Percentiles rank a stretch among this genome's conserved stretches.
phyloP scores from a whole-genome alignment of 2,329 filamentous ascomycete species.

The Scolecobasidium constrictum region DNA sequence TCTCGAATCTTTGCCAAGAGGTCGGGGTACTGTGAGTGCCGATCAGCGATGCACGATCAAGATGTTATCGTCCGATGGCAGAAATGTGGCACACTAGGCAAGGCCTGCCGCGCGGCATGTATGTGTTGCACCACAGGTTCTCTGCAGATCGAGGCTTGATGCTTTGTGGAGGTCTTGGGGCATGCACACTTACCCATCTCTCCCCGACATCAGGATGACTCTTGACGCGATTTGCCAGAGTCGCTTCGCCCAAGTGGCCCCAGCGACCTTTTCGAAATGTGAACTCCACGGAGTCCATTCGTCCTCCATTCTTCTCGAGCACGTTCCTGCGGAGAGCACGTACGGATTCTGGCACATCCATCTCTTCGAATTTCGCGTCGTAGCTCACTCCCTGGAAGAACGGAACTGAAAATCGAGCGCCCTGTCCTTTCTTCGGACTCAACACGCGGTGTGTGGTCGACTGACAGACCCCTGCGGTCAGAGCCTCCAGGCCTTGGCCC shows the following conservation, averaged over 20 bases:
- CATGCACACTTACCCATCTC: constrained; percentile 42
- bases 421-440: constrained; percentile 57
- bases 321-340: constrained; percentile 50
- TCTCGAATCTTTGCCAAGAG: constrained; percentile 30
- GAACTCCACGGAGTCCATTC: constrained; percentile 70
- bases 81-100: no score
- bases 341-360: constrained; percentile 57
- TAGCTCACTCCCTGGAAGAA: constrained; percentile 83
- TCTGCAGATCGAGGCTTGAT: no score
- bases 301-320: constrained; percentile 41
- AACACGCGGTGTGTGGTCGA: constrained; percentile 74
- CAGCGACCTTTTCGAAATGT: constrained; percentile 64
- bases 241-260: constrained; percentile 68
- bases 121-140: no score
- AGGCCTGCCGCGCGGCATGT: no score
- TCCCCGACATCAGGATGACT: constrained; percentile 81
- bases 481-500: constrained; percentile 74
- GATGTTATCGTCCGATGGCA: no score
- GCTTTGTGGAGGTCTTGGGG: constrained; percentile 3
- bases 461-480: constrained; percentile 73
- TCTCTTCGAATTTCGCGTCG: constrained; percentile 68
- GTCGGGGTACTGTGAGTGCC: constrained; percentile 35
- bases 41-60: no score
- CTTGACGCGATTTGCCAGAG: constrained; percentile 73
- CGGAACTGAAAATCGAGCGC: constrained; percentile 67